Conservation (phyloP, 208 protist genomes). For the Crithidia sp. region DNA sequence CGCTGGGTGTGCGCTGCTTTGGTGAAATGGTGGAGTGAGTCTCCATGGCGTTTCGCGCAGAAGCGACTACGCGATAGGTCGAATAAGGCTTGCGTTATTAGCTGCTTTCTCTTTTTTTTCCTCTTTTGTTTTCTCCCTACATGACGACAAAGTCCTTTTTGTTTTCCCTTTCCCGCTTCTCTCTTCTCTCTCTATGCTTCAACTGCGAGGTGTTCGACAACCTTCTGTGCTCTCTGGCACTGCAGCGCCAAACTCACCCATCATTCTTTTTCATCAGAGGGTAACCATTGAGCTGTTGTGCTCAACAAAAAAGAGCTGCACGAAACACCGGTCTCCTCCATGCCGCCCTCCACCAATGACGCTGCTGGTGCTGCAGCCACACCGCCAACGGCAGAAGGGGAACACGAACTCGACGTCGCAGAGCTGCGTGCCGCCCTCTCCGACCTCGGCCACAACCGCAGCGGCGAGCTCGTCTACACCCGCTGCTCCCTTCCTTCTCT, state of each 20-base stretch:
- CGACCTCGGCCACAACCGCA: slow-evolving; percentile 59
- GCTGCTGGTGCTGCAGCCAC: not conserved
- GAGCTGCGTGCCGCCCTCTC: slow-evolving; percentile 38
- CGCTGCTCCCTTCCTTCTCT: slow-evolving; percentile 34
- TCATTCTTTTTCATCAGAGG: not conserved
- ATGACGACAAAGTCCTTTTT: not conserved
- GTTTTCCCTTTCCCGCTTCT: not conserved
- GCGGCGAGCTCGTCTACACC: slow-evolving; percentile 67
- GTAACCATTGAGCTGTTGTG: too few species aligned
- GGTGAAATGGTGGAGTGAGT: too few species aligned
- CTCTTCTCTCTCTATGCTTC: not conserved
- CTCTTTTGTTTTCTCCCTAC: not conserved
- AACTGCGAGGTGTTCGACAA: not conserved
- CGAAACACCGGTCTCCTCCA: too few species aligned
- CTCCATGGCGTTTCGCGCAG: too few species aligned
- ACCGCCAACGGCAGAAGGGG: not conserved
- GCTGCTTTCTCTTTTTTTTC: not conserved
- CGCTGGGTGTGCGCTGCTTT: too few species aligned
- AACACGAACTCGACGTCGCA: slow-evolving; percentile 14
- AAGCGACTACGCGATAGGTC: too few species aligned
- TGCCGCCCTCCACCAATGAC: too few species aligned
- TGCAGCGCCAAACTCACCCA: too few species aligned
- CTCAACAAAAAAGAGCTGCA: too few species aligned
- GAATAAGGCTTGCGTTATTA: too few species aligned
- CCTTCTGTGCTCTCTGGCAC: not conserved